Evolutionary conservation across 257 asterid genomes (phyloP).

Genomic region (Rhazya stricta): DNA sequence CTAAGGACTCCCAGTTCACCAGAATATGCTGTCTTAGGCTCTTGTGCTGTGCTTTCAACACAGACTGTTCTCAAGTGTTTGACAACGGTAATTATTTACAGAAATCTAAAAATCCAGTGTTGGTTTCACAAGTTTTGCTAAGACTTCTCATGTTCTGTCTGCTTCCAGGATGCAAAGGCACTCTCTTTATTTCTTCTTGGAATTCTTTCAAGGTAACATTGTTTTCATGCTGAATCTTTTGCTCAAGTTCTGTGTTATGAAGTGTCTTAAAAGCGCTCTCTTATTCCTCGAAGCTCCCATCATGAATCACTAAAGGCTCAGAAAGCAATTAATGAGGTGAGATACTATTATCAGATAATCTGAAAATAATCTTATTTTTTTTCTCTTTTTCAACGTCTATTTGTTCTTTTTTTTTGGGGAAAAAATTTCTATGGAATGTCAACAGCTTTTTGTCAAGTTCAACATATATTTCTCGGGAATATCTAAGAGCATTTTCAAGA

Average conservation of each 20-base stretch:
- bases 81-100: slow-evolving; percentile 53
- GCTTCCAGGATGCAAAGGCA: slow-evolving; percentile 75
- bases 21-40: slow-evolving; percentile 89
- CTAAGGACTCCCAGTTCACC: slow-evolving; percentile 62
- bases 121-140: slow-evolving; percentile 17
- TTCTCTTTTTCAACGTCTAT: not conserved
- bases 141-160: slow-evolving; percentile 24
- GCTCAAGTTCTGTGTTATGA: slow-evolving; percentile 9
- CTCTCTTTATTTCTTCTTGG: slow-evolving; percentile 90
- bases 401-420: slow-evolving; percentile 9
- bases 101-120: slow-evolving; percentile 3
- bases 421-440: slow-evolving; percentile 8
- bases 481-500: slow-evolving; percentile 61
- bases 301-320: slow-evolving; percentile 91
- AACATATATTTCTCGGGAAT: slow-evolving; percentile 84
- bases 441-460: slow-evolving; percentile 93
- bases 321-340: slow-evolving; percentile 97
- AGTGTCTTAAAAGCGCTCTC: slow-evolving; percentile 14
- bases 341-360: slow-evolving; percentile 23
- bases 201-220: slow-evolving; percentile 70
- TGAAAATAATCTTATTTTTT: not conserved
- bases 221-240: slow-evolving; percentile 19
- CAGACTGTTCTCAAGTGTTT: slow-evolving; percentile 86
- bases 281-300: slow-evolving; percentile 68
- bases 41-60: slow-evolving; percentile 90